Conservation (phyloP, 164 flowering plant genomes). For the Liquidambar formosana region DNA sequence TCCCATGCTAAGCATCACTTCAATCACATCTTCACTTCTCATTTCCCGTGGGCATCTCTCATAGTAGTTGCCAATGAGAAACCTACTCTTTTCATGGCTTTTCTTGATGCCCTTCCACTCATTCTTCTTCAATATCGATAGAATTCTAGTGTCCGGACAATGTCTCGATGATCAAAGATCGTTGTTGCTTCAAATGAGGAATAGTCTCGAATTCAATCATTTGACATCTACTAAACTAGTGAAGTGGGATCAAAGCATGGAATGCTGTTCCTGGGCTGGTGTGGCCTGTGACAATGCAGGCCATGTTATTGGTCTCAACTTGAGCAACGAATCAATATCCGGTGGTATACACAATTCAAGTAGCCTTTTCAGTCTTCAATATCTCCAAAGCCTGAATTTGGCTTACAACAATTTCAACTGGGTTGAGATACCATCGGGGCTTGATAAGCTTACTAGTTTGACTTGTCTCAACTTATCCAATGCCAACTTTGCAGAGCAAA, state of each 20-base stretch:
- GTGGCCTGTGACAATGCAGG: slow-evolving; percentile 15
- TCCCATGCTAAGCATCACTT: too few species aligned
- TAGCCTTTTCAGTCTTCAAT: slow-evolving; percentile 16
- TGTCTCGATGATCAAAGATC: slow-evolving; percentile 13
- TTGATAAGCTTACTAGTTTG: too few species aligned
- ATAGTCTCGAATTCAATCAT: slow-evolving; percentile 5
- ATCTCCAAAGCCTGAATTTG: slow-evolving; percentile 22
- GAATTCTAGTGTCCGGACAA: not conserved
- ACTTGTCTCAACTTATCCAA: too few species aligned
- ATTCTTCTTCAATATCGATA: too few species aligned
- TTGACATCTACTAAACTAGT: slow-evolving; percentile 16
- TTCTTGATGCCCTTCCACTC: too few species aligned
- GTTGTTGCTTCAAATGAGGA: slow-evolving; percentile 22
- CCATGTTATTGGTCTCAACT: slow-evolving; percentile 22
- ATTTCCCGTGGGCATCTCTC: too few species aligned
- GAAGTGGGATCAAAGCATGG: slow-evolving; percentile 16
- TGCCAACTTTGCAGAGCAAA: too few species aligned
- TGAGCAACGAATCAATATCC: slow-evolving; percentile 16
- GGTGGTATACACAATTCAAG: slow-evolving; percentile 17
- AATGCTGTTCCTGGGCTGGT: slow-evolving; percentile 33
- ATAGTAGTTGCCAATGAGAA: too few species aligned
- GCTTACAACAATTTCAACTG: slow-evolving; percentile 16
- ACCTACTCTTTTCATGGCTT: too few species aligned
- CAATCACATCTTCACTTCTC: too few species aligned
- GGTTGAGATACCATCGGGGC: too few species aligned